phyloP scores from a whole-genome alignment of 768 basidiomycete genomes.

The Leccinellum albellum region DNA sequence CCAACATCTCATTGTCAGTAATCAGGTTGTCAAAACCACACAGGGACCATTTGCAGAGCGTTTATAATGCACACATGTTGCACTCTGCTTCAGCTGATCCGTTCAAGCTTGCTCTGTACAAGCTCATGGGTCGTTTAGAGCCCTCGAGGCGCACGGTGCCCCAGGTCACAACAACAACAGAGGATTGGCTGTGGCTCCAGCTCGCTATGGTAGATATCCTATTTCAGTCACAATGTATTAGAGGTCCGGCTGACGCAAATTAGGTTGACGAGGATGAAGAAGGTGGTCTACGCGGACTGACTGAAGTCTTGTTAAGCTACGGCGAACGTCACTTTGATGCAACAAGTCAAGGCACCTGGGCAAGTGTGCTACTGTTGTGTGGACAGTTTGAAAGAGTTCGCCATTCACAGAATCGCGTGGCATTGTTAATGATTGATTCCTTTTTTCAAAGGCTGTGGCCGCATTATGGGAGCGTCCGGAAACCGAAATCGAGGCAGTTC shows the following conservation, averaged over 20 bases:
- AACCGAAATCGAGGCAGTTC: constrained; percentile 90
- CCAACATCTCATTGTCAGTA: constrained; percentile 2
- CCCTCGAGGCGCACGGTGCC: constrained; percentile 72
- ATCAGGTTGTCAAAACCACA: constrained; percentile 65
- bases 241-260: constrained; percentile 1
- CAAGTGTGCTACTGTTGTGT: constrained; percentile 80
- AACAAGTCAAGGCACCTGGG: constrained; percentile 68
- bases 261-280: constrained; percentile 82
- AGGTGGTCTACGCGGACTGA: constrained; percentile 65
- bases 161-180: constrained; percentile 85
- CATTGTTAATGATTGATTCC: background rate
- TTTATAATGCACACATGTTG: constrained; percentile 85
- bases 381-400: constrained; percentile 91
- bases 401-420: background rate
- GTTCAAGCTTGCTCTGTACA: constrained; percentile 95
- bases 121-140: constrained; percentile 91
- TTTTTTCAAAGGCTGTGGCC: constrained; percentile 67
- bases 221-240: background rate
- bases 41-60: constrained; percentile 74
- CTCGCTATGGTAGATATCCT: constrained; percentile 61
- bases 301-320: constrained; percentile 73
- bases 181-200: constrained; percentile 99
- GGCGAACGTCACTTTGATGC: constrained; percentile 81
- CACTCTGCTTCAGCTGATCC: constrained; percentile 87
- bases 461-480: constrained; percentile 84